phyloP scores from a whole-genome alignment of 148 eudicot species.

The Silene latifolia region DNA sequence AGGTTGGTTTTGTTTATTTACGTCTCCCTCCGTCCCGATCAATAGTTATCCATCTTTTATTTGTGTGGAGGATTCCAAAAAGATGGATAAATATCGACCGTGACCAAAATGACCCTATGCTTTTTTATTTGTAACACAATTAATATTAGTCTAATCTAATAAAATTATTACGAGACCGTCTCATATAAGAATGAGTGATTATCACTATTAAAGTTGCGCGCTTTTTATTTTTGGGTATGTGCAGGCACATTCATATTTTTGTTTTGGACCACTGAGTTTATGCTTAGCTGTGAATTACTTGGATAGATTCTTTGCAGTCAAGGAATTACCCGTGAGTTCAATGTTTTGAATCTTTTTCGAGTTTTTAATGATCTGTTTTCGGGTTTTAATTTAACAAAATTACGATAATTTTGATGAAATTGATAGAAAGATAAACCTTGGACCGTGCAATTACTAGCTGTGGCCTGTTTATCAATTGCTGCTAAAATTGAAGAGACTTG shows the following conservation, averaged over 20 bases:
- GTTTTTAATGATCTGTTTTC: not conserved
- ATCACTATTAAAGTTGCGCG: not conserved
- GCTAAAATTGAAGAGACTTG: slow-evolving; percentile 68
- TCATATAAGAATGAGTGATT: no score
- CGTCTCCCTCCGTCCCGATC: no score
- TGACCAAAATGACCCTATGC: no score
- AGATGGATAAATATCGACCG: no score
- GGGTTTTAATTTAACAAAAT: not conserved
- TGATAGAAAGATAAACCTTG: slow-evolving; percentile 55
- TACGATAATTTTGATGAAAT: not conserved
- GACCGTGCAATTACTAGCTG: slow-evolving; percentile 72
- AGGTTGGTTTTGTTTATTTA: slow-evolving; percentile 39
- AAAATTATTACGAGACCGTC: no score
- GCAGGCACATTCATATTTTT: slow-evolving; percentile 71
- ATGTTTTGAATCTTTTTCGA: not conserved
- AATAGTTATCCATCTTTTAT: no score
- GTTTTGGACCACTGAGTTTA: slow-evolving; percentile 56
- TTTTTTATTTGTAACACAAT: no score
- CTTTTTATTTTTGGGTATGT: not conserved
- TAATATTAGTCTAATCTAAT: no score
- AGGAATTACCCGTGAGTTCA: slow-evolving; percentile 62
- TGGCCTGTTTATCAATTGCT: slow-evolving; percentile 85
- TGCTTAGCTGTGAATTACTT: slow-evolving; percentile 68
- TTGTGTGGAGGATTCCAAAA: no score
- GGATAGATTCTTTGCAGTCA: slow-evolving; percentile 66